Evolutionary conservation across 2,329 filamentous ascomycete species (phyloP).

Genomic region (Aureobasidium vineae): DNA sequence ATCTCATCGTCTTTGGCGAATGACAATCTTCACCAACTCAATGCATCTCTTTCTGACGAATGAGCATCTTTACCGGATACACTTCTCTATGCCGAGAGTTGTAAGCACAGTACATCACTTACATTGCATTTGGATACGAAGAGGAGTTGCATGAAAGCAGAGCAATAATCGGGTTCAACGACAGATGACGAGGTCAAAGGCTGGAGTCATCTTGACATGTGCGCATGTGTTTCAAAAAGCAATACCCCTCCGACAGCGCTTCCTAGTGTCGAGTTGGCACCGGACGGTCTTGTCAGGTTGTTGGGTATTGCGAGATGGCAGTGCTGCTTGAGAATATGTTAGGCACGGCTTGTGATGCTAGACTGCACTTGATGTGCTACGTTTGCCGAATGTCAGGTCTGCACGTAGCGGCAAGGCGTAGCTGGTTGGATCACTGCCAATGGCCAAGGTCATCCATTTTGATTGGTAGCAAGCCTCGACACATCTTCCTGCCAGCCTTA

Average conservation of each 20-base stretch:
- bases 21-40: neutral
- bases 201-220: neutral
- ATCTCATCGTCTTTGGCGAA: neutral
- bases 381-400: too few species aligned
- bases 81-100: neutral
- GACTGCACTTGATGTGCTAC: too few species aligned
- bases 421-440: too few species aligned
- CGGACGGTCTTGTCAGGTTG: neutral
- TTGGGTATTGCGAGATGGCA: neutral
- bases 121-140: neutral
- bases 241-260: neutral
- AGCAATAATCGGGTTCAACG: neutral
- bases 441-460: neutral
- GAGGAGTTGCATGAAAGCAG: neutral
- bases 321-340: neutral
- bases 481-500: neutral
- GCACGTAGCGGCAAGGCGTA: too few species aligned
- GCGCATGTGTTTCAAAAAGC: neutral
- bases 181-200: neutral
- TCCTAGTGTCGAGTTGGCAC: neutral
- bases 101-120: slow-evolving; percentile 6
- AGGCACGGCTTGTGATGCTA: neutral
- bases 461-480: neutral
- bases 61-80: neutral
- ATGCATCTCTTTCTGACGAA: neutral